Evolutionary conservation across 2,329 filamentous ascomycete genomes (phyloP), one percentile per base, ranked within the genome.

Genomic region (Aureobasidium pullulans): DNA sequence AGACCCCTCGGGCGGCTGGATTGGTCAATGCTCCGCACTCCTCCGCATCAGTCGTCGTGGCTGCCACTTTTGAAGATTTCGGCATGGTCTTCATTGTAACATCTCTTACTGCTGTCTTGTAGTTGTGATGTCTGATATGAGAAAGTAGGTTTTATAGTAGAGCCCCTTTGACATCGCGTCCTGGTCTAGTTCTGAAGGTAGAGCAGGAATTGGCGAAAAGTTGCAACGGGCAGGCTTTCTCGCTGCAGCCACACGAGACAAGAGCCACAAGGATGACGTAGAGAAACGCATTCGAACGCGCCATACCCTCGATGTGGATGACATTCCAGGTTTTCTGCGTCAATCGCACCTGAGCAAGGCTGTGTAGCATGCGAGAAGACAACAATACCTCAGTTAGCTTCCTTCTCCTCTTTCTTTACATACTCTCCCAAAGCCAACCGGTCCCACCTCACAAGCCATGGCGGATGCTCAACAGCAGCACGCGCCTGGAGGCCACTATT

Each of bases 401-500:
- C 43, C 13, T 39, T 48, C 36, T 39, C 36, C 34, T 48, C 43
- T 48, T 34, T 47, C 37, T 19, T 42, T 23, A 29, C 36, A 39
- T 10, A n/a, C 32, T 37, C 23, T 34, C 31, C 19, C n/a, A n/a
- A 16, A 34, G 8, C 28, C 42, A 19, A 16, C 37, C 40, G 29
- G 16, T n/a, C 39, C 52, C 15, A 43, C 16, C 3, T 44, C 31
- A 2, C 11, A 49, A 63, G 66, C 44, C 61, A 79, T 79, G 77
- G 71, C 74, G 62, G 71, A 78, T 43, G 49, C 54, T 32, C 67
- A 71, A 60, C 71, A 75, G 64, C 77, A 79, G 65, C 77, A 76
- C 52, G 72, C 72, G 9, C 81, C 81, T 19, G 85, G 88, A 5
- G 77, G 75, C 67, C 87, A 91, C 71, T 96, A 95, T 78, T 93